Evolutionary conservation across 176 grass and related monocot species (phyloP), one percentile per base, ranked within the genome.

Genomic region (Ananas comosus): DNA sequence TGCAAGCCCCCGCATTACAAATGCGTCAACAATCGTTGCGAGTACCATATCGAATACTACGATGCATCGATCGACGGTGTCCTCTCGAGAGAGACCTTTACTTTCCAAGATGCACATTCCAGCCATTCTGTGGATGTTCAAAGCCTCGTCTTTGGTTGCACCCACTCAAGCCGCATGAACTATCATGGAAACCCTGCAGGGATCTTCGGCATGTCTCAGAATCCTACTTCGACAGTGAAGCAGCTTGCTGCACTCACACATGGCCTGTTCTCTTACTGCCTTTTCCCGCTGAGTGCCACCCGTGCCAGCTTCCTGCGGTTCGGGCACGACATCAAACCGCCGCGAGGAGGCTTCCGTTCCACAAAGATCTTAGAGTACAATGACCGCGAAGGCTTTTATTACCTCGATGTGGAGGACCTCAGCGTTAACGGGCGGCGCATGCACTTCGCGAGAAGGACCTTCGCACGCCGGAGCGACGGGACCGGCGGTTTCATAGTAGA

Each of bases 71-170:
- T 63, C 10, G 53, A 42, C 13, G 77, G 69, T 3, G 51, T 64
- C 13, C 77, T 80, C 12, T 13, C 69, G 13, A 52, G 53, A 4
- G 77, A 73, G 2, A 73, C 59, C 8, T 80, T 80, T 14, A 80
- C 23, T 17, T 23, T 80, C 22, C 18, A 59, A 7, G 28, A 58
- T 49, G 68, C 64, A 13, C 52, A 79, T 63, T 50, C 51, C 4
- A 21, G 1, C 4, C 14, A 71, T 11, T 12, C 28, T 27, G 28
- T 48, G 24, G 19, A 66, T 42, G 12, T 71, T 2, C 14, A 66
- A 9, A 70, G 52, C 51, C 48, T 71, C 19, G 50, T 64, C 7
- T 79, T 79, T 29, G 76, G 76, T 61, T 79, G 76, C 17, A 66
- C 70, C 66, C 53, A 70, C 4, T 14, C 51, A 51, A 53, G 51